Percentiles rank a stretch among this genome's conserved stretches.
These are phyloP conservation scores for Hypoxylon sp. DNA, from an alignment of 2,329 filamentous ascomycete genomes.

Conservation along the genomic window DNA sequence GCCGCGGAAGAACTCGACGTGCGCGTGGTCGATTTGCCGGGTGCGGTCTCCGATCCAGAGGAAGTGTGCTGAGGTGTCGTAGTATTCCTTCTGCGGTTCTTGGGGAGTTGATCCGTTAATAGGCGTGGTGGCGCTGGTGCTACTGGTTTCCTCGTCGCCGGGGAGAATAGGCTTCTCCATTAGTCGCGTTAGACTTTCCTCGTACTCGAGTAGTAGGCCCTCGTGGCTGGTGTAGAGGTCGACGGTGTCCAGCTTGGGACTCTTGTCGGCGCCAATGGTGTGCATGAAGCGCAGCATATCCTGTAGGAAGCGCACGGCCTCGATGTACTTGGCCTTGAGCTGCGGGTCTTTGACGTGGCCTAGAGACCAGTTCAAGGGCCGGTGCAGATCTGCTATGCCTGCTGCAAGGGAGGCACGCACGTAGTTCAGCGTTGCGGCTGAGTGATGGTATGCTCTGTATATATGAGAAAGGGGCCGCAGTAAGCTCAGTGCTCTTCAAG, in stretches of 20 bases:
- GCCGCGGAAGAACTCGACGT: constrained; percentile 97
- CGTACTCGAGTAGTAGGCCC: constrained; percentile 93
- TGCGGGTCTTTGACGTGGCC: constrained; percentile 89
- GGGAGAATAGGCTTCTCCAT: constrained; percentile 73
- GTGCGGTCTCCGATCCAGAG: constrained; percentile 99
- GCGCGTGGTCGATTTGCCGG: constrained; percentile 90
- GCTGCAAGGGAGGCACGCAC: constrained; percentile 86
- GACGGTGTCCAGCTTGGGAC: constrained; percentile 87
- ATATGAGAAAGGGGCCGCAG: background rate
- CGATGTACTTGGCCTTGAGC: constrained; percentile 87
- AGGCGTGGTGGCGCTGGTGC: background rate
- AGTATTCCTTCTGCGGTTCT: constrained; percentile 75
- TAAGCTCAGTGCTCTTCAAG: constrained; percentile 1
- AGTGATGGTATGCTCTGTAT: constrained; percentile 91
- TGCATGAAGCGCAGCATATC: constrained; percentile 95
- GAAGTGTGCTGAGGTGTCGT: constrained; percentile 96
- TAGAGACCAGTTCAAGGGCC: constrained; percentile 93
- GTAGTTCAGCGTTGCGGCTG: constrained; percentile 94
- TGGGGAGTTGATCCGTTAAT: constrained; percentile 39
- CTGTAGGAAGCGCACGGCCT: constrained; percentile 87
- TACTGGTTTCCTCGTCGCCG: constrained; percentile 45
- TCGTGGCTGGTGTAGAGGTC: constrained; percentile 98
- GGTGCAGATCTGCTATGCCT: constrained; percentile 93
- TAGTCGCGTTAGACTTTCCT: constrained; percentile 85
- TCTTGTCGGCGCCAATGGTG: constrained; percentile 90